Conservation (phyloP, 805 yeast species). For the Cephaloascus albidus region DNA sequence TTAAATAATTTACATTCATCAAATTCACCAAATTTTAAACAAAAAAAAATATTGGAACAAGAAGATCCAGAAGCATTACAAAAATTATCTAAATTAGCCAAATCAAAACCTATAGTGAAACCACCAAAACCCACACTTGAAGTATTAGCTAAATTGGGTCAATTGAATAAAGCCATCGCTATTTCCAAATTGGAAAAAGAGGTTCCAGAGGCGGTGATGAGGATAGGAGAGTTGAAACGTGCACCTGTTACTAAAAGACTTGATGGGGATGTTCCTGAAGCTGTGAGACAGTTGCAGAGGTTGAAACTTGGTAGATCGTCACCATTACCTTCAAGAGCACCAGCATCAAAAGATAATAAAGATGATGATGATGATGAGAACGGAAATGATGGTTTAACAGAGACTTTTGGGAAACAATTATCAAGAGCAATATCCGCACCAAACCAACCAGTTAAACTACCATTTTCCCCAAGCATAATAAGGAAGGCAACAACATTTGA, state of each 20-base stretch:
- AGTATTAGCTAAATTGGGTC: constrained; percentile 1
- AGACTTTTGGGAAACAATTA: background rate
- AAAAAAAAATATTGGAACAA: too few relatives aligned
- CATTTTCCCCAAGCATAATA: constrained; percentile 1
- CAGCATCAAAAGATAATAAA: too few relatives aligned
- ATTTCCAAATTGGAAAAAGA: constrained; percentile 1
- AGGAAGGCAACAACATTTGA: constrained; percentile 8
- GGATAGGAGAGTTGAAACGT: background rate
- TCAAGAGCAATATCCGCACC: background rate
- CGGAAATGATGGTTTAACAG: background rate
- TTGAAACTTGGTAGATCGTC: constrained; percentile 4
- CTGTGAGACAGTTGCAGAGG: constrained; percentile 6
- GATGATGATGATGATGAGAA: background rate
- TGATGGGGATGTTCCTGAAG: constrained; percentile 3
- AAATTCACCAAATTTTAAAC: background rate
- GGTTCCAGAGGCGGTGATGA: constrained; percentile 4
- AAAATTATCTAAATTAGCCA: constrained; percentile 7
- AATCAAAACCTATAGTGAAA: background rate
- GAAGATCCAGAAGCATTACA: constrained; percentile 16
- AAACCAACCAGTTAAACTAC: background rate
- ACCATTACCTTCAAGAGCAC: too few relatives aligned
- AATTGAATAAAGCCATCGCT: constrained; percentile 1
- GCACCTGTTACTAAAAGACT: background rate
- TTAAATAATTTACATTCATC: background rate
- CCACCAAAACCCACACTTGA: constrained; percentile 1